Base-by-base conservation (phyloP, 768 basidiomycete genomes). In the Lactarius vividus region DNA sequence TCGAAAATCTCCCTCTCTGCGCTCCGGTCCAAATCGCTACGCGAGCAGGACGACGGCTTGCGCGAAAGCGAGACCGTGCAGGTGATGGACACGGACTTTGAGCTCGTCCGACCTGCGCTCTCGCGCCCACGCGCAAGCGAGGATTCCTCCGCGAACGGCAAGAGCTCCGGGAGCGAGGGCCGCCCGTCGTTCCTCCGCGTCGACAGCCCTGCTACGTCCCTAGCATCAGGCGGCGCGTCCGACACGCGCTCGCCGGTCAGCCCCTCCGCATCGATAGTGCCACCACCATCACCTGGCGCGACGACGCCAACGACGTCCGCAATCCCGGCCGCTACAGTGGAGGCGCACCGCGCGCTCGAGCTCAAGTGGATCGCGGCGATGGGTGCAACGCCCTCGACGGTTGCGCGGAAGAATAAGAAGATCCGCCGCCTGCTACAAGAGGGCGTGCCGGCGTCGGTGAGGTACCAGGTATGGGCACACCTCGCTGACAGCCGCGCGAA, bases 391-490 rank as follows among this genome's bases (percentile, higher is more conserved):
- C 79, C 85, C 0, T 77, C 91, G 0, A 75, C 85, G 2, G 85
- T 88, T 69, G 84, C 89, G 1, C 81, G 85, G 58, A 94, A 90
- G 79, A 88, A 78, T 74, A 93, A 93, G 76, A 94, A 94, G 72
- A 80, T 92, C 13, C 82, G 84, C 69, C 88, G 87, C 71, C 76
- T 95, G 8, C 70, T 94, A 33, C 76, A 87, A 53, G 90, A 92
- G n/a, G 82, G 82, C 42, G 89, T 95, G 0, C 93, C 93, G 0
- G 86, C 89, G 11, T 91, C 88, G 13, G 91, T 95, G 29, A 82
- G 93, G 11, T 94, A 92, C 69, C 83, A 88, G 18, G 92, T 94
- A 3, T 95, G 93, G 93, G 85, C 85, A 20, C 86, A 88, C 73
- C 75, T 94, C 13, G 88, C 87, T 7, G 89, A 94, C 72, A 88